Conservation (phyloP, 2,329 filamentous ascomycete species). For the Sporothrix phasma region DNA sequence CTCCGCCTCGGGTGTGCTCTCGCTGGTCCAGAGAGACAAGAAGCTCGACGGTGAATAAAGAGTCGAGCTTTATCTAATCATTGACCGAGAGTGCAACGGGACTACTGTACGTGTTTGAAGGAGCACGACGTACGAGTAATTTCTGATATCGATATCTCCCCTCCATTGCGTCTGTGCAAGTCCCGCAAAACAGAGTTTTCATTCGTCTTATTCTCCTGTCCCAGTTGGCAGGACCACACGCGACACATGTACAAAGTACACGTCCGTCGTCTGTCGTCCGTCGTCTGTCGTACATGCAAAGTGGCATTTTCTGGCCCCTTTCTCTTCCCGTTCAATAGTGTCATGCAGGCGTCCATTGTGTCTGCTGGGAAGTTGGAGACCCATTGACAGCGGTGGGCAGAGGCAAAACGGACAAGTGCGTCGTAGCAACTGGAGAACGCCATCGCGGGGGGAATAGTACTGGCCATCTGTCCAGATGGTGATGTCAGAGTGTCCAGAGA, state of each 20-base stretch:
- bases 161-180: background rate
- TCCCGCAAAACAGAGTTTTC: background rate
- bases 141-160: background rate
- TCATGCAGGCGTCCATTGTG: background rate
- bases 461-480: background rate
- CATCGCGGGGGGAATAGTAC: background rate
- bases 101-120: no score
- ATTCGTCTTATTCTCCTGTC: background rate
- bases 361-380: background rate
- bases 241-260: background rate
- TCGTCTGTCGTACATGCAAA: background rate
- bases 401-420: background rate
- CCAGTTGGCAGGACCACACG: slow-evolving; percentile 3
- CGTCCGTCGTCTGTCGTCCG: background rate
- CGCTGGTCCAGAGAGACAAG: background rate
- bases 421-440: no score
- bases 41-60: no score
- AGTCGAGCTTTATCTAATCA: background rate
- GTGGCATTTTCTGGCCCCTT: background rate
- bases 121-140: background rate
- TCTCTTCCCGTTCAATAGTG: background rate
- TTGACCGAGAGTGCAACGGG: background rate
- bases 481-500: no score
- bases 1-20: no score
- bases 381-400: background rate